phyloP scores from a whole-genome alignment of 2,329 filamentous ascomycete genomes.

The Xylariaceae sp. region DNA sequence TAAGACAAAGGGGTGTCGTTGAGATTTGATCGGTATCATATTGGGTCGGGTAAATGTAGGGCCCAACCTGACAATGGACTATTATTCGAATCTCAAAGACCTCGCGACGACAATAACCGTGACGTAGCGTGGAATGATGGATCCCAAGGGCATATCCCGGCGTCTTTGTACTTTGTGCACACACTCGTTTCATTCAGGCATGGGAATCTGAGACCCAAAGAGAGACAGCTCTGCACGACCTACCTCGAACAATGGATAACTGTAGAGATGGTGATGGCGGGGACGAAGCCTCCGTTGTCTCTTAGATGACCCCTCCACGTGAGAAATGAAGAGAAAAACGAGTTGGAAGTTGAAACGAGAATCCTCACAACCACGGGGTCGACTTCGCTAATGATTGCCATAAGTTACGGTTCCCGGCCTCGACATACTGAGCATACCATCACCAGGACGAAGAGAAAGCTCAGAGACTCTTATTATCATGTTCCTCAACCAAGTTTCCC shows the following conservation, averaged over 20 bases:
- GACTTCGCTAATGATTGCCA: not conserved
- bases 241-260: not conserved
- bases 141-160: too few species aligned
- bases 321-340: not conserved
- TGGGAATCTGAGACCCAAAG: not conserved
- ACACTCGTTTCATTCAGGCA: not conserved
- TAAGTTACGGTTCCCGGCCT: not conserved
- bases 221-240: constrained; percentile 3
- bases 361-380: not conserved
- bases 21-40: too few species aligned
- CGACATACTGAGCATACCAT: not conserved
- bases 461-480: too few species aligned
- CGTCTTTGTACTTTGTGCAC: not conserved
- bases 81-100: too few species aligned
- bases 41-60: too few species aligned
- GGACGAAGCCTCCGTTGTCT: not conserved
- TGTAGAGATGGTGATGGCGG: not conserved
- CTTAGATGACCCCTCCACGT: not conserved
- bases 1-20: too few species aligned
- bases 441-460: not conserved
- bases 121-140: too few species aligned
- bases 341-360: not conserved
- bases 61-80: too few species aligned
- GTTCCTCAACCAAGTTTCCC: too few species aligned
- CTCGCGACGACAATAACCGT: too few species aligned